Base-by-base conservation (phyloP, 345 rosid genomes). In the Ceriops decandra region DNA sequence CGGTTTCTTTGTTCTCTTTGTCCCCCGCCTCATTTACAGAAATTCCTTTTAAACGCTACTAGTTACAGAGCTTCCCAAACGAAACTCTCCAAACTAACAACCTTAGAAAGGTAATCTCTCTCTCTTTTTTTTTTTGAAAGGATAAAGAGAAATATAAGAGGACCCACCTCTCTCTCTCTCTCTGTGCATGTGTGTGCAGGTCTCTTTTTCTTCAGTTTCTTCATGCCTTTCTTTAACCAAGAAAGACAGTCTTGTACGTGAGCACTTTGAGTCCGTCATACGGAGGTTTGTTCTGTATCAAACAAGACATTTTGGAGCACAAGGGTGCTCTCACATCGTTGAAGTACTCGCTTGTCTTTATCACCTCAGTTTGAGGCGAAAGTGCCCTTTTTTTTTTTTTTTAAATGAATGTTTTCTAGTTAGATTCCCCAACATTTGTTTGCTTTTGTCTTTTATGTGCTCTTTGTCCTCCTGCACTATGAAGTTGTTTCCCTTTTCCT, bases 51-150 rank as follows among this genome's bases (percentile, higher is more conserved):
- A 16, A 28, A 22, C 74, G 65, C 75, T 24, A 63, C 80, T 62
- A 47, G 65, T 53, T 74, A 51, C 54, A 68, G 72, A 68, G 76
- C 62, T 56, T 71, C 84, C 85, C 77, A 74, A 69, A 75, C 79
- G 60, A 67, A 67, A 76, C 71, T 79, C 72, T 59, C 78, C 63
- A 60, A 60, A 61, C 80, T 76, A 74, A 76, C 79, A 62, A 62
- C 71, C 77, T 77, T 61, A 15, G 64, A 84, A 88, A 80, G 85
- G 88, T 82, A 76, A 82, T 80, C 87, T 80, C 26, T 24, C n/a
- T 22, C 0, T 22, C 0, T 22, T 22, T 22, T 22, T 22, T 80
- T 77, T 42, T 80, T 80, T 58, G 83, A 73, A 80, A 86, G 81
- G 42, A 82, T 76, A 76, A 72, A 81, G 83, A 76, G 67, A 6